phyloP scores from a whole-genome alignment of 148 eudicot genomes.

The Rhododendron molle region DNA sequence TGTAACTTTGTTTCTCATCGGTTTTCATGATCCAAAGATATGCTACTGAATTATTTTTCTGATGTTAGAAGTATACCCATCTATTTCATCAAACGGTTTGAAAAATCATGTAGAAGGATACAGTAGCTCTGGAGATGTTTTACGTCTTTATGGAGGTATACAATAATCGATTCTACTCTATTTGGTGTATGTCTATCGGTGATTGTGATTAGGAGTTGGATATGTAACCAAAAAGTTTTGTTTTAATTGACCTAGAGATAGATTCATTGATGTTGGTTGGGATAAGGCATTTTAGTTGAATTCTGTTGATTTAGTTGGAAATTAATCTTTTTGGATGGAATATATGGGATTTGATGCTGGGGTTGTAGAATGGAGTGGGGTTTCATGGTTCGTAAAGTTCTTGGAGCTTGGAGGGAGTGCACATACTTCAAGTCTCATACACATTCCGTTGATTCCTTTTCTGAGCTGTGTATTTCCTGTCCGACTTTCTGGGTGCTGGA shows the following conservation, averaged over 20 bases:
- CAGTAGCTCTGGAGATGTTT: neutral
- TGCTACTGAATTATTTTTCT: neutral
- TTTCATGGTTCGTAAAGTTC: neutral
- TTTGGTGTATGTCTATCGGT: neutral
- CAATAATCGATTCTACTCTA: neutral
- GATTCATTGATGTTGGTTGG: neutral
- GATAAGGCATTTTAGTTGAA: neutral
- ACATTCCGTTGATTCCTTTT: neutral
- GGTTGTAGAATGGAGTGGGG: neutral
- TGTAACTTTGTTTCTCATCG: neutral
- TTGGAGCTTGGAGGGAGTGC: neutral
- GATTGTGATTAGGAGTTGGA: neutral
- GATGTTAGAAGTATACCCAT: neutral
- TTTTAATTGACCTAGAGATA: neutral
- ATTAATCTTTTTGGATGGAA: neutral
- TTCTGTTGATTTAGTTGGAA: neutral
- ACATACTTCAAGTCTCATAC: neutral
- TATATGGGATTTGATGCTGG: neutral
- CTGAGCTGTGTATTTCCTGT: neutral
- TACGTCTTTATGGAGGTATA: neutral
- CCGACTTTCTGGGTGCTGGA: neutral
- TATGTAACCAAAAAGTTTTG: neutral
- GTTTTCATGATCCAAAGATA: neutral
- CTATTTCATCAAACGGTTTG: neutral
- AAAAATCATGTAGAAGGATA: neutral